Percentiles rank a stretch among this genome's conserved stretches.
These are phyloP conservation scores for Poa annua DNA, from an alignment of 176 grass and related monocot species.

Conservation along the genomic window DNA sequence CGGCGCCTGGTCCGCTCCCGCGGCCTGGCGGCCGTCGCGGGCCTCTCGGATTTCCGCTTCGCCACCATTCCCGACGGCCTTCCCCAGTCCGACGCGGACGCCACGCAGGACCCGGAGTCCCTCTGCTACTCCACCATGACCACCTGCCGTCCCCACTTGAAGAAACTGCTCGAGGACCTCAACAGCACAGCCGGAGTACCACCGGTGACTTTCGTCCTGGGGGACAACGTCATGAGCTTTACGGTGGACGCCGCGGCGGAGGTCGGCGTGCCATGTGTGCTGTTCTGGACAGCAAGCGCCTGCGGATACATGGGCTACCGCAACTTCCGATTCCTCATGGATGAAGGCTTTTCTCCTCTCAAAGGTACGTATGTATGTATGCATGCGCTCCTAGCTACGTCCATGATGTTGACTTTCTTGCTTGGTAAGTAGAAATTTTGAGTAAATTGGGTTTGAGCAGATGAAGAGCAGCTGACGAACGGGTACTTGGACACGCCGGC, in stretches of 20 bases:
- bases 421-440: too few species aligned
- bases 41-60: slow-evolving; percentile 32
- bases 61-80: slow-evolving; percentile 42
- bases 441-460: not conserved
- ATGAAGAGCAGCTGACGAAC: not conserved
- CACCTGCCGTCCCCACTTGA: slow-evolving; percentile 33
- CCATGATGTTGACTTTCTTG: not conserved
- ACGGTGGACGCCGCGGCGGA: slow-evolving; percentile 41
- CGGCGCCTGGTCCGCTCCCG: slow-evolving; percentile 4
- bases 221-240: slow-evolving; percentile 50
- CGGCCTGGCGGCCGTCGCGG: not conserved
- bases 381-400: not conserved
- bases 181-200: not conserved
- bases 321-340: slow-evolving; percentile 23
- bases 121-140: slow-evolving; percentile 21
- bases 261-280: slow-evolving; percentile 34
- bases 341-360: not conserved
- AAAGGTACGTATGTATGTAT: not conserved
- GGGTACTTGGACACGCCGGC: not conserved
- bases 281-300: slow-evolving; percentile 56
- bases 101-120: slow-evolving; percentile 15
- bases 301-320: slow-evolving; percentile 57
- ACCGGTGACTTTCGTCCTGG: slow-evolving; percentile 47
- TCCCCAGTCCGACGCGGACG: slow-evolving; percentile 15
- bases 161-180: not conserved